Evolutionary conservation across 2,329 filamentous ascomycete species (phyloP), one percentile per base, ranked within the genome.

Genomic region (Aureobasidium sp.): DNA sequence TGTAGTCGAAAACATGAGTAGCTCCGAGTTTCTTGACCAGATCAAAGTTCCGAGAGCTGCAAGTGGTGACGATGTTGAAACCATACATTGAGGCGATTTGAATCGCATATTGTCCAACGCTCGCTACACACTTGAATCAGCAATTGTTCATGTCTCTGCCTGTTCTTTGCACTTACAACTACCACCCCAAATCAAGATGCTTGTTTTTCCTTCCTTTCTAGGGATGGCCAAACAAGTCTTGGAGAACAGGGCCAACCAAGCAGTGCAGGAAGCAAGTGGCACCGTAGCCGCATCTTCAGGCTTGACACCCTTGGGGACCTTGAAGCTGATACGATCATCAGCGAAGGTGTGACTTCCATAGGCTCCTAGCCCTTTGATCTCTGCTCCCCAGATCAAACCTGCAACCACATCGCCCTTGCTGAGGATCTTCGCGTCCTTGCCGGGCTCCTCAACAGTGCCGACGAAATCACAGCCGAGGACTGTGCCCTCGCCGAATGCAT

Each of bases 391-490:
- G 10, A 58, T 71, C 50, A 81, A 77, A 0, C 81, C 81, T 21
- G 75, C 76, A 37, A 86, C 73, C 3, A 78, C 74, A 65, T 85
- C 82, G 15, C 83, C 83, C 37, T 71, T 69, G 60, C 78, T 76
- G 64, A 79, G 79, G 1, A 66, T 30, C 57, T 76, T 77, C 13
- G 72, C 78, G 5, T 84, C 81, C 4, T 73, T 71, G 25, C 83
- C 83, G n/a, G 83, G 72, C 21, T 76, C 76, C 48, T 80, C 77
- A 9, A 86, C 79, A 1, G 77, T 71, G 34, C 83, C 83, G 16
- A 79, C 71, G 63, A 77, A 82, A 66, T 84, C 81, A 64, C 79
- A 82, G 34, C 83, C 83, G 3, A 58, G 42, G 11, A 58, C 54
- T 48, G 54, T 58, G 11, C 54, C 54, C 0, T 36, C 21, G 13